Evolutionary conservation across 2,329 filamentous ascomycete species (phyloP), one percentile per base, ranked within the genome.

Genomic region (Xylariaceae sp.): DNA sequence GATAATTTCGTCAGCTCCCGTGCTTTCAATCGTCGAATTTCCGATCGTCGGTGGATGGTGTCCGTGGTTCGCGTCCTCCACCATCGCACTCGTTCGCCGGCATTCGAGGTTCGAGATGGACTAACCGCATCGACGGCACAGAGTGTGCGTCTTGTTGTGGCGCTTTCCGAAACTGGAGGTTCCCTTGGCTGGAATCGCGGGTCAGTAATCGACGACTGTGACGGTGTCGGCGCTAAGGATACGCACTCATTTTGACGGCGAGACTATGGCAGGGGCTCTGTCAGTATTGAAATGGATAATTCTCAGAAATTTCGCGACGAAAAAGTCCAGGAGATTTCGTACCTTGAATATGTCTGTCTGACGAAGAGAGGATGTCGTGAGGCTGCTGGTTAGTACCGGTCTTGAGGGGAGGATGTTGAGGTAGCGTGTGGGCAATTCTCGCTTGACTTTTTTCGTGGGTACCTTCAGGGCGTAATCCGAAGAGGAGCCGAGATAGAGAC

Each of bases 101-200:
- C 2, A 41, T 41, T 41, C 51, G 13, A 35, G 13, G 5, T 45
- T 45, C 47, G 49, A 35, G 35, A 54, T 60, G 52, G 52, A 91
- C 89, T 86, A 82, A 94, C 91, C 92, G 87, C 92, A 97, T 83
- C 92, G 92, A 86, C 92, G 89, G 90, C 92, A 97, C 80, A 97
- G 83, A 79, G 88, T 92, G 88, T 97, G 92, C 84, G 92, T 91
- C 88, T 96, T 96, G 87, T 93, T 96, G 86, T 95, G 91, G 87
- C 91, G 88, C 70, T 74, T 73, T 70, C 71, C 71, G 70, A 73
- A 73, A 64, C 70, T 72, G 67, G 69, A 71, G 65, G 71, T 73
- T 69, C 71, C 71, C 71, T 73, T 73, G 67, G 71, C 71, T 73
- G 65, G 48, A 66, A 59, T 64, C 60, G 62, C 51, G 55, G 60